Percentiles rank a stretch among this genome's conserved stretches.
These are phyloP conservation scores for Boletus bicolor DNA, from an alignment of 768 basidiomycete genomes.

Conservation along the genomic window DNA sequence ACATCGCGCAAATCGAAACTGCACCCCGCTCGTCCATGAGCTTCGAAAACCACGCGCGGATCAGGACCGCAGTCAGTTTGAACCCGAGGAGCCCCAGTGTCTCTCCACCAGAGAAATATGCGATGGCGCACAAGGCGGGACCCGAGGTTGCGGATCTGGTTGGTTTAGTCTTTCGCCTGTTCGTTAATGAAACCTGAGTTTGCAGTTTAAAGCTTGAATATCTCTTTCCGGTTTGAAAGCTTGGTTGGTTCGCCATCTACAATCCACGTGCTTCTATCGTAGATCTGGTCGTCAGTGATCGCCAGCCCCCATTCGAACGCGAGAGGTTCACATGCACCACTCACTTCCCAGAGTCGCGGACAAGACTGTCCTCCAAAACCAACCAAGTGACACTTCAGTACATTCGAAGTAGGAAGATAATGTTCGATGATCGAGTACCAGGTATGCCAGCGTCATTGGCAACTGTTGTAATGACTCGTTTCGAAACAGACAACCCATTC, in stretches of 20 bases:
- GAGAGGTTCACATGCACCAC: neutral
- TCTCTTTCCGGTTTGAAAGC: neutral
- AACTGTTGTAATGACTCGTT: neutral
- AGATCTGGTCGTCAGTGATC: slow-evolving; percentile 2
- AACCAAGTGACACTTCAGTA: neutral
- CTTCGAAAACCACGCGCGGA: neutral
- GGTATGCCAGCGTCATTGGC: neutral
- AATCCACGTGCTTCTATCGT: neutral
- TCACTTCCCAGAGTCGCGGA: neutral
- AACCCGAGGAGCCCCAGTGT: neutral
- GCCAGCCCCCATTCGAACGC: neutral
- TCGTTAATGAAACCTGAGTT: neutral
- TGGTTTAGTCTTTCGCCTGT: neutral
- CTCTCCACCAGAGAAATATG: neutral
- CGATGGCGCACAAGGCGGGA: neutral
- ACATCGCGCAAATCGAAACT: neutral
- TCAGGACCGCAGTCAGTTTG: neutral
- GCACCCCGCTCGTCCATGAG: neutral
- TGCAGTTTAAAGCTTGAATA: neutral
- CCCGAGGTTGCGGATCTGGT: neutral
- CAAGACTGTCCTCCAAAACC: neutral
- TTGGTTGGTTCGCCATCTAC: neutral
- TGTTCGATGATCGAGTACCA: neutral
- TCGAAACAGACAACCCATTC: neutral
- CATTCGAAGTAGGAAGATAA: neutral